A percentile compares a stretch with the other conserved stretches of the same genome.
phyloP scores from a whole-genome alignment of 768 basidiomycete genomes.

The Pleurotus ostreatus region DNA sequence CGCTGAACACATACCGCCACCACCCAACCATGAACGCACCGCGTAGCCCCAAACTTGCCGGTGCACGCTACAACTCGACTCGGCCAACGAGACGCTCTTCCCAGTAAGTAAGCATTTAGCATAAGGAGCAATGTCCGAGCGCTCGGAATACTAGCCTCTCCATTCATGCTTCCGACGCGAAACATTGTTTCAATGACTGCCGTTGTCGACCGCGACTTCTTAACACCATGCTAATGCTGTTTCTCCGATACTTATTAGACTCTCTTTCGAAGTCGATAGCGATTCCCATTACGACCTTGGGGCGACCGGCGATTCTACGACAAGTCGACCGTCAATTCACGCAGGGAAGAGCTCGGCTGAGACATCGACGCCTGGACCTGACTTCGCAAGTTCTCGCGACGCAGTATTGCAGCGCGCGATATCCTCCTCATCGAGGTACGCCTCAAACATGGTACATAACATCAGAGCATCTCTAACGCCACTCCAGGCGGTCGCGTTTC shows the following conservation, averaged over 20 bases:
- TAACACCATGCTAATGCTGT: not conserved
- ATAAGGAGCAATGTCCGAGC: not conserved
- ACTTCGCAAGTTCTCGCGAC: not conserved
- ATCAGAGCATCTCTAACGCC: not conserved
- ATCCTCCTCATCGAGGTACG: constrained; percentile 6
- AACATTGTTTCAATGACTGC: not conserved
- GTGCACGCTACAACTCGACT: not conserved
- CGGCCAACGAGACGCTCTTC: not conserved
- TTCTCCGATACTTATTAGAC: not conserved
- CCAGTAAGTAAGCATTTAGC: not conserved
- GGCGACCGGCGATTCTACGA: not conserved
- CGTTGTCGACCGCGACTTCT: not conserved
- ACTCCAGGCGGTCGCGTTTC: constrained; percentile 1
- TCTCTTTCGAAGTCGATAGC: not conserved
- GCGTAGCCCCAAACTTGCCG: not conserved
- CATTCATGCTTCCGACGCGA: not conserved
- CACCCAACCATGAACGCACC: not conserved
- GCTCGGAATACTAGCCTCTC: not conserved
- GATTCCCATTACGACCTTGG: not conserved
- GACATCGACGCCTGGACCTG: not conserved
- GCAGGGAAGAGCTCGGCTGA: not conserved
- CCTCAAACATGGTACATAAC: not conserved
- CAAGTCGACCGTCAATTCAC: not conserved
- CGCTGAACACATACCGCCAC: not conserved
- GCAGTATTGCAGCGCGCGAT: constrained; percentile 5